Evolutionary conservation across 2,329 filamentous ascomycete species (phyloP).

Genomic region (Calonectria pauciramosa): DNA sequence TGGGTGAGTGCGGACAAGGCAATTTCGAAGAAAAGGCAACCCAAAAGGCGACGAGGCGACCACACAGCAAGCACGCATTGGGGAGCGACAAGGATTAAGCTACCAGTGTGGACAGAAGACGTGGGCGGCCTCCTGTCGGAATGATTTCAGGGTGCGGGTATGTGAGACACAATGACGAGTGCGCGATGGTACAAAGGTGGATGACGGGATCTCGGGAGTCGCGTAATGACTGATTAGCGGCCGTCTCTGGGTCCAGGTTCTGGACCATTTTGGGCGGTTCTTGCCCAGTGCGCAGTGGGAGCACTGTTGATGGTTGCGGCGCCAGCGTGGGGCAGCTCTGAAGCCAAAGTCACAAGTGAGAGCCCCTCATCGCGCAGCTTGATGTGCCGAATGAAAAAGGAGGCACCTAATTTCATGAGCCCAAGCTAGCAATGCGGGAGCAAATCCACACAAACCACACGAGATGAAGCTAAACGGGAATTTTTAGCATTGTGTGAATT

Average conservation of each 20-base stretch:
- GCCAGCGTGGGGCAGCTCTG: conserved; percentile 21
- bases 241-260: conserved; percentile 7
- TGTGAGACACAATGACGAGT: conserved; percentile 15
- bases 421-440: conserved; percentile 1
- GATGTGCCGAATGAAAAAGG: conserved; percentile 18
- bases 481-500: conserved; percentile 5
- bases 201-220: conserved; percentile 8
- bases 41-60: conserved; percentile 11
- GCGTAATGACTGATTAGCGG: background rate
- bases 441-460: background rate
- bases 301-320: conserved; percentile 2
- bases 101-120: background rate
- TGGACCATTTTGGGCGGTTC: conserved; percentile 14
- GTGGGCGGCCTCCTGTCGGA: conserved; percentile 11
- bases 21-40: background rate
- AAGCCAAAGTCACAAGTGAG: conserved; percentile 2
- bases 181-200: background rate
- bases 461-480: background rate
- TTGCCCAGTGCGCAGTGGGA: conserved; percentile 2
- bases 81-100: background rate
- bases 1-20: background rate
- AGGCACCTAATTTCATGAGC: conserved; percentile 4
- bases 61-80: background rate
- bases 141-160: background rate
- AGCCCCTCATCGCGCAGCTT: conserved; percentile 22